Evolutionary conservation across 73 alveolate genomes (phyloP).

Genomic region (Uronychia setigera): DNA sequence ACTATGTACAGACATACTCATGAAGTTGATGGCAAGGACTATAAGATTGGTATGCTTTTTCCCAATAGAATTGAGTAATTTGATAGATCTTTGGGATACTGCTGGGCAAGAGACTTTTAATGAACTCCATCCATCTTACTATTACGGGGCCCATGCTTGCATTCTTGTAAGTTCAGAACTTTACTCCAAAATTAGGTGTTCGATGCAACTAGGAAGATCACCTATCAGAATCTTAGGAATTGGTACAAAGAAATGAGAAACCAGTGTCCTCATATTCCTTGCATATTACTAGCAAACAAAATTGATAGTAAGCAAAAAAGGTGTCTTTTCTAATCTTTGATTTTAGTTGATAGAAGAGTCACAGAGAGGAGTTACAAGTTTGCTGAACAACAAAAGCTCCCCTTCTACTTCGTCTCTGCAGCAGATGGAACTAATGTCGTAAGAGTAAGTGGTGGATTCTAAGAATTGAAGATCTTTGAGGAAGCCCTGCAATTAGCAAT

Average conservation of each 20-base stretch:
- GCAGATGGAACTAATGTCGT: constrained; percentile 98
- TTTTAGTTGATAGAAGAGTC: constrained; percentile 68
- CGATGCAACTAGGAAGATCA: constrained; percentile 93
- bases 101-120: constrained; percentile 95
- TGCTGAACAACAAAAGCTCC: constrained; percentile 86
- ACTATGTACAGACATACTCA: constrained; percentile 53
- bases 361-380: constrained; percentile 88
- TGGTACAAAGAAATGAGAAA: constrained; percentile 94
- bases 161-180: constrained; percentile 63
- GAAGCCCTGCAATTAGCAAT: constrained; percentile 87
- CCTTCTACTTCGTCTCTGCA: constrained; percentile 91
- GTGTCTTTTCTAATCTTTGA: too few relatives aligned
- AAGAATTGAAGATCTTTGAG: constrained; percentile 68
- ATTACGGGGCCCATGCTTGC: constrained; percentile 92
- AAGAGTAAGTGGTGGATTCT: not conserved
- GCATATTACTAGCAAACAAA: constrained; percentile 93
- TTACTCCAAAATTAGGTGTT: constrained; percentile 48
- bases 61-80: too few relatives aligned
- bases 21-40: constrained; percentile 29
- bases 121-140: constrained; percentile 89
- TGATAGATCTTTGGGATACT: constrained; percentile 85
- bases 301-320: constrained; percentile 69
- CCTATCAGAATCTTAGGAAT: constrained; percentile 85
- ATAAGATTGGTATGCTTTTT: constrained; percentile 49
- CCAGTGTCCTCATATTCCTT: constrained; percentile 93